Conservation (phyloP, 2,329 filamentous ascomycete genomes). For the Pleomassaria siparia region DNA sequence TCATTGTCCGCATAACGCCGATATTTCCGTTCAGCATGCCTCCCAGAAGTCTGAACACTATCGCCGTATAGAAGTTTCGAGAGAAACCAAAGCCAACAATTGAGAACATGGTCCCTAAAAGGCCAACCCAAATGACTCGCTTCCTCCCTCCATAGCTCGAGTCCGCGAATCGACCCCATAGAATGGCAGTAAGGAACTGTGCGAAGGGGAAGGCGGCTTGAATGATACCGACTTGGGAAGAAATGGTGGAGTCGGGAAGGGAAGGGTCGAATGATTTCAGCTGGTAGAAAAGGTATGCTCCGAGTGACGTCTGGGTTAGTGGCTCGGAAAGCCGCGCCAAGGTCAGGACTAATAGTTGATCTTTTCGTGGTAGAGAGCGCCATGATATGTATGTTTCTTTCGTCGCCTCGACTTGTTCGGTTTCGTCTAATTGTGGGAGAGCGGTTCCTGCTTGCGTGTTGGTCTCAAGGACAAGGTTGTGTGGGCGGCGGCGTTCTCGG, state of each 20-base stretch:
- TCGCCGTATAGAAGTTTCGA: constrained; percentile 61
- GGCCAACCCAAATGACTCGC: constrained; percentile 73
- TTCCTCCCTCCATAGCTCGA: constrained; percentile 69
- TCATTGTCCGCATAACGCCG: constrained; percentile 69
- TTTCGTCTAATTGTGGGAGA: constrained; percentile 21
- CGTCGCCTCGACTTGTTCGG: constrained; percentile 22
- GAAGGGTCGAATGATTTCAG: constrained; percentile 73
- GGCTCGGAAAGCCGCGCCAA: constrained; percentile 80
- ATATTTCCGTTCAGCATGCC: constrained; percentile 73
- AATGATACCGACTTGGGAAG: constrained; percentile 74
- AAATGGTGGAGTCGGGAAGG: constrained; percentile 64
- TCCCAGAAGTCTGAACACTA: constrained; percentile 66
- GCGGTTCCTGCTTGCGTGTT: constrained; percentile 18
- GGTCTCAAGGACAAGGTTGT: constrained; percentile 23
- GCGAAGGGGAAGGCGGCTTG: constrained; percentile 78
- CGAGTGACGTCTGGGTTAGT: constrained; percentile 66
- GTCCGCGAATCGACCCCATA: constrained; percentile 75
- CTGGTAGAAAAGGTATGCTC: constrained; percentile 83
- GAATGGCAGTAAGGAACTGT: constrained; percentile 79
- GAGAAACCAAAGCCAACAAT: constrained; percentile 71
- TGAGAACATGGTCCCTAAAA: constrained; percentile 68
- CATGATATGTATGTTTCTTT: constrained; percentile 62
- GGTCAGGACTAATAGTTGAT: constrained; percentile 75
- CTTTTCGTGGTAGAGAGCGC: constrained; percentile 73
- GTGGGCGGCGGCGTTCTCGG: constrained; percentile 7